Evolutionary conservation across 2,329 filamentous ascomycete genomes (phyloP).

Genomic region (Exophiala sp.): DNA sequence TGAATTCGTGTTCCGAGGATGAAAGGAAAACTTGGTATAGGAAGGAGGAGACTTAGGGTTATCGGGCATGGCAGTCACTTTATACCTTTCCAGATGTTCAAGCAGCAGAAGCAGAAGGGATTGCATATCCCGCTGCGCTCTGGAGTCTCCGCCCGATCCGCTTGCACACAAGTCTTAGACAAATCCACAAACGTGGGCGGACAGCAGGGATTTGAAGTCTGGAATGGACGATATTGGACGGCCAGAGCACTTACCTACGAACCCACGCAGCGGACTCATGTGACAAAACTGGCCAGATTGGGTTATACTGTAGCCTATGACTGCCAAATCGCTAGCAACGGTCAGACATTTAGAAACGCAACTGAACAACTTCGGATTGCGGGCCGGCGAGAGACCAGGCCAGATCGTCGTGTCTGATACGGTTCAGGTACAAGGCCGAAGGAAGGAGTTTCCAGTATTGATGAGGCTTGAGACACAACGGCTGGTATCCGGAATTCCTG

Average conservation of each 20-base stretch:
- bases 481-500: not conserved
- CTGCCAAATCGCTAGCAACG: not conserved
- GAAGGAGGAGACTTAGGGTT: not conserved
- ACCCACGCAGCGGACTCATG: not conserved
- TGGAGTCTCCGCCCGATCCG: not conserved
- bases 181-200: not conserved
- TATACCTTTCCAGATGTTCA: not conserved
- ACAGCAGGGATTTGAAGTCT: not conserved
- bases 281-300: not conserved
- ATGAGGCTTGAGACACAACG: conserved; percentile 10
- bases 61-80: not conserved
- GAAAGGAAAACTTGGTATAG: not conserved
- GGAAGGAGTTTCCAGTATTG: not conserved
- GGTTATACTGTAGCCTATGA: not conserved
- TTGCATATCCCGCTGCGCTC: not conserved
- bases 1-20: not conserved
- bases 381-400: not conserved
- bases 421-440: conserved; percentile 1
- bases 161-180: not conserved
- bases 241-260: not conserved
- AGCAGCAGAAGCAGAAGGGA: not conserved
- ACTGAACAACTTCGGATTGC: not conserved
- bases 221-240: not conserved
- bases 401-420: not conserved
- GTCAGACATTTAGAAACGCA: conserved; percentile 1